Base-by-base conservation (phyloP, 805 yeast species). In the Candida hungchunana region DNA sequence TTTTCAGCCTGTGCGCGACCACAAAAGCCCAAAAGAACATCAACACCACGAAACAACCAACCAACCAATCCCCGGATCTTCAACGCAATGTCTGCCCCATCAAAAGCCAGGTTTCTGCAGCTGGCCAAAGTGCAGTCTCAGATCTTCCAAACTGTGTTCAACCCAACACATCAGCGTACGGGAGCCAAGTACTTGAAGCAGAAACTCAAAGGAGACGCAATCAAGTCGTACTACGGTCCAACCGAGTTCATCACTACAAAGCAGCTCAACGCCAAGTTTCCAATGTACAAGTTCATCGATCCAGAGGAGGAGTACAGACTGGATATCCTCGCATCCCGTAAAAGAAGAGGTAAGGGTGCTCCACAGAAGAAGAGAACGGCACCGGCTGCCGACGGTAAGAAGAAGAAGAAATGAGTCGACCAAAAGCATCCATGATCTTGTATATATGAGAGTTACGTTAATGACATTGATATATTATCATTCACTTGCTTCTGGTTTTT, bases 291-390 rank as follows among this genome's bases (percentile, higher is more conserved):
- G 34, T 71, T 84, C 46, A 69, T 71, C 6, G 82, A 82, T 48
- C 82, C 81, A 36, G 76, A 74, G 42, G 94, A 84, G 56, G 75
- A 70, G 28, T 78, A 80, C 60, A 71, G 95, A 60, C 53, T 81
- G 43, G 71, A 51, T 18, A 48, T 54, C 16, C 25, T 51, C 21
- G 51, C 48, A 15, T 44, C 58, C 38, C 71, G 85, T 61, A 83
- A 79, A 69, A 79, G 82, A 73, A 82, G 93, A 75, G 89, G 86
- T 62, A 84, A 84, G 62, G 89, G 90, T 60, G 87, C 93, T 10
- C 94, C 93, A 50, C 75, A 79, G 68, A 84, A 84, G 69, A 75
- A 72, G 63, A 73, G 69, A 50, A 73, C 67, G 47, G 57, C 52
- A 11, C 59, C 60, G 18, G 46, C 53, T 29, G 66, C 63, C 17